phyloP scores from a whole-genome alignment of 2,329 filamentous ascomycete species.

The Talaromyces sp. region DNA sequence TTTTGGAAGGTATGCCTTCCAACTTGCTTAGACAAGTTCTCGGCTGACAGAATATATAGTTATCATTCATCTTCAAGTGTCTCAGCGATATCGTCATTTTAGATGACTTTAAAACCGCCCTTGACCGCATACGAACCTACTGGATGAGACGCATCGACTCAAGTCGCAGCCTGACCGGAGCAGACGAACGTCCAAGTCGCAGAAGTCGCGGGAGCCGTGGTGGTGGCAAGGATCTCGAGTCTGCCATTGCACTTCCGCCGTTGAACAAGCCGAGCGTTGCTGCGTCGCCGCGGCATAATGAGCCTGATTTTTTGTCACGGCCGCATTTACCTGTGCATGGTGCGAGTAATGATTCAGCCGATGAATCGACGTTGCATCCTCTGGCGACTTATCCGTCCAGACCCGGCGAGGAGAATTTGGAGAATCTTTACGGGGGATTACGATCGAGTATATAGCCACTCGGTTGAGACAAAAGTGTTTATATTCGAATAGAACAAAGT shows the following conservation, averaged over 20 bases:
- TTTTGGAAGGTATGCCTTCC: slow-evolving; percentile 54
- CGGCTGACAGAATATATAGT: slow-evolving; percentile 5
- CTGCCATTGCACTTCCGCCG: not conserved
- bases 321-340: not conserved
- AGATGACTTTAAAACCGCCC: slow-evolving; percentile 65
- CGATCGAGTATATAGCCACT: not conserved
- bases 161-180: not conserved
- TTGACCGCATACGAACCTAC: slow-evolving; percentile 41
- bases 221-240: not conserved
- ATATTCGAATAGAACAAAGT: not conserved
- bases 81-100: slow-evolving; percentile 55
- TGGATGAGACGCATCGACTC: slow-evolving; percentile 27
- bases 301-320: not conserved
- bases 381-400: not conserved
- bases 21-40: not conserved
- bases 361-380: not conserved
- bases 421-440: not conserved
- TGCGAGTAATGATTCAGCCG: not conserved
- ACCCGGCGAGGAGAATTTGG: not conserved
- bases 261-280: not conserved
- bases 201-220: not conserved
- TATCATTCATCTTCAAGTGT: slow-evolving; percentile 61
- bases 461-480: not conserved
- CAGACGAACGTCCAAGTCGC: not conserved
- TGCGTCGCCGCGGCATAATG: not conserved